Base-by-base conservation (phyloP, 2,329 filamentous ascomycete species). In the Scortechinia acanthostroma region DNA sequence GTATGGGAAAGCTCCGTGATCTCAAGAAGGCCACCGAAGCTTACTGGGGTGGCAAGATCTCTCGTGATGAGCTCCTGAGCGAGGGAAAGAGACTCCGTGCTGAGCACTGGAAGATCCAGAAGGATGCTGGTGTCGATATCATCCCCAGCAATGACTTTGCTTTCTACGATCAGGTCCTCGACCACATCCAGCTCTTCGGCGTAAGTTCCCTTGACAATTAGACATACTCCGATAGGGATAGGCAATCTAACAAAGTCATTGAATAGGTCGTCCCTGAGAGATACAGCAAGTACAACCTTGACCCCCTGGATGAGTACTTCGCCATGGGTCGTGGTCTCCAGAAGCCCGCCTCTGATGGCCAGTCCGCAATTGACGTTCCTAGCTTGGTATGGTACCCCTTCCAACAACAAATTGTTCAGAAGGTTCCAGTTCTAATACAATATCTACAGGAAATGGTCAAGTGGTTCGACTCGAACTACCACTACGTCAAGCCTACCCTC, bases 391-490 rank as follows among this genome's bases (percentile, higher is more conserved):
- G 25, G n/a, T 30, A 10, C 25, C 25, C 25, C n/a, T 28, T 19
- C n/a, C 21, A 22, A 30, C 43, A 42, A 37, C 48, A 37, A 48
- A 16, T 22, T 21, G 28, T 3, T 15, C 21, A 21, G 45, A 46
- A 42, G n/a, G 49, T 42, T 16, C 40, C 16, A 19, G 48, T 44
- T 48, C 56, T 63, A 55, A 69, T 50, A 43, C 22, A 42, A 33
- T 43, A 4, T 49, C 22, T 48, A n/a, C n/a, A 76, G 74, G 93
- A 98, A 80, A 98, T 98, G 93, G 93, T 98, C 61, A 98, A 98
- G 80, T 98, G 93, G 93, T 98, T 98, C 66, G 93, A 98, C 80
- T 95, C 90, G 55, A 98, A 98, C 86, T 98, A 98, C 85, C 93
- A 97, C 81, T 98, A 98, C 71, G 93, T 97, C 74, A 97, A 97